phyloP scores from a whole-genome alignment of 2,329 filamentous ascomycete species.

The Aspergillus arachidicola region DNA sequence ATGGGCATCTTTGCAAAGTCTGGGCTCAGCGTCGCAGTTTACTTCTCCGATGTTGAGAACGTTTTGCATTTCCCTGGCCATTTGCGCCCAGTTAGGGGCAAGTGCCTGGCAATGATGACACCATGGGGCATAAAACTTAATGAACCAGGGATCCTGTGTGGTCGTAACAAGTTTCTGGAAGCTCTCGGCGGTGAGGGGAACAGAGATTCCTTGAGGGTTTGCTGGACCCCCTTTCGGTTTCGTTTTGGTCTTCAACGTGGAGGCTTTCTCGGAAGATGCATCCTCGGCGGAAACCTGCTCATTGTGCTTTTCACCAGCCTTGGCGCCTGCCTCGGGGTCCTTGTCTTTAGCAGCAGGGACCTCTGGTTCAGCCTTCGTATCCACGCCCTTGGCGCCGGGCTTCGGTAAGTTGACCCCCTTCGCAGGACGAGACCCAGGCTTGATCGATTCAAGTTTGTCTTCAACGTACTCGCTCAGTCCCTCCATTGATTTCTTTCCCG shows the following conservation, averaged over 20 bases:
- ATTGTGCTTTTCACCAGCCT: slow-evolving; percentile 46
- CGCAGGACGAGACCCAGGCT: slow-evolving; percentile 76
- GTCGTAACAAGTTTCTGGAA: slow-evolving; percentile 86
- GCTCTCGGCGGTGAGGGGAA: slow-evolving; percentile 76
- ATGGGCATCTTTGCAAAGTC: slow-evolving; percentile 88
- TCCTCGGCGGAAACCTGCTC: slow-evolving; percentile 34
- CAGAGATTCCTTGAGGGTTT: slow-evolving; percentile 75
- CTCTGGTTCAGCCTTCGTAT: slow-evolving; percentile 43
- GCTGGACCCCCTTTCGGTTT: slow-evolving; percentile 58
- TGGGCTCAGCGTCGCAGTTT: slow-evolving; percentile 83
- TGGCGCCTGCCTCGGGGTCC: slow-evolving; percentile 38
- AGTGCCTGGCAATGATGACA: slow-evolving; percentile 94
- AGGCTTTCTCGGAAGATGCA: slow-evolving; percentile 35
- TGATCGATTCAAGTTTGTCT: slow-evolving; percentile 71
- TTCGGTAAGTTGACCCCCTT: slow-evolving; percentile 69
- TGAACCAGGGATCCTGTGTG: slow-evolving; percentile 91
- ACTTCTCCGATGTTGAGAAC: slow-evolving; percentile 92
- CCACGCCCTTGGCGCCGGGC: slow-evolving; percentile 62
- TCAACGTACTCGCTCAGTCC: slow-evolving; percentile 73
- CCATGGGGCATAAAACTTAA: slow-evolving; percentile 99
- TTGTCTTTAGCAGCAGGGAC: slow-evolving; percentile 47
- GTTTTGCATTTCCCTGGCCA: slow-evolving; percentile 88
- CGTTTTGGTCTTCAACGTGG: slow-evolving; percentile 49
- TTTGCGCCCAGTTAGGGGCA: slow-evolving; percentile 84
- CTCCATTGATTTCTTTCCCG: slow-evolving; percentile 69